These are phyloP conservation scores for Euphorbia neoarborescens DNA, from an alignment of 441 rosid genomes.

Conservation along the genomic window DNA sequence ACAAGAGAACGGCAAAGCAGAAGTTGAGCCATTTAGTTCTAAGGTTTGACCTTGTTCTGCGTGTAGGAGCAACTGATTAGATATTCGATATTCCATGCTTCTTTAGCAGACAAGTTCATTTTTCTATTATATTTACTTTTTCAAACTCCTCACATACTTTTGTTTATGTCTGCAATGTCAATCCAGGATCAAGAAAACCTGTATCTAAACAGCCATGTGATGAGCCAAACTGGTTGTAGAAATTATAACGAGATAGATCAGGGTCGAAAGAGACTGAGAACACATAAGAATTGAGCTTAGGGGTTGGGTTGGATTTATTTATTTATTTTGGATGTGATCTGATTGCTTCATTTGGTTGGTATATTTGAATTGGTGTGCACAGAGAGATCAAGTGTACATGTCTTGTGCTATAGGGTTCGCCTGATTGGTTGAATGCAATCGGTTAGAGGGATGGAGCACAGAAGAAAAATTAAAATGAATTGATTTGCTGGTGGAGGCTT, in stretches of 20 bases:
- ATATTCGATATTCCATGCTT: neutral
- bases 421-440: no score
- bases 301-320: conserved; percentile 8
- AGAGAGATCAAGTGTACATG: conserved; percentile 18
- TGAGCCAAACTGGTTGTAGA: conserved; percentile 28
- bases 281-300: conserved; percentile 30
- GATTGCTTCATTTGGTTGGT: conserved; percentile 18
- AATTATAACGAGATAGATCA: conserved; percentile 30
- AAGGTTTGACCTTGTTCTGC: conserved; percentile 33
- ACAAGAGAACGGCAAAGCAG: conserved; percentile 23
- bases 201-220: conserved; percentile 25
- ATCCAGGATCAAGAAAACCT: conserved; percentile 35
- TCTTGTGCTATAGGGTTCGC: neutral
- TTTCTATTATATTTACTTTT: neutral
- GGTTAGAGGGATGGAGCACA: neutral
- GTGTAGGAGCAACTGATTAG: neutral
- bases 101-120: neutral
- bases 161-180: neutral
- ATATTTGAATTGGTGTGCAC: conserved; percentile 12
- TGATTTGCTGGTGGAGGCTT: conserved; percentile 3
- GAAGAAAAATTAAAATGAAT: neutral
- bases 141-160: neutral
- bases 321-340: neutral
- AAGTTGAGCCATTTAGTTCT: conserved; percentile 32
- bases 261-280: conserved; percentile 44